Evolutionary conservation across 768 basidiomycete species (phyloP).

Genomic region (Pholiota conissans): DNA sequence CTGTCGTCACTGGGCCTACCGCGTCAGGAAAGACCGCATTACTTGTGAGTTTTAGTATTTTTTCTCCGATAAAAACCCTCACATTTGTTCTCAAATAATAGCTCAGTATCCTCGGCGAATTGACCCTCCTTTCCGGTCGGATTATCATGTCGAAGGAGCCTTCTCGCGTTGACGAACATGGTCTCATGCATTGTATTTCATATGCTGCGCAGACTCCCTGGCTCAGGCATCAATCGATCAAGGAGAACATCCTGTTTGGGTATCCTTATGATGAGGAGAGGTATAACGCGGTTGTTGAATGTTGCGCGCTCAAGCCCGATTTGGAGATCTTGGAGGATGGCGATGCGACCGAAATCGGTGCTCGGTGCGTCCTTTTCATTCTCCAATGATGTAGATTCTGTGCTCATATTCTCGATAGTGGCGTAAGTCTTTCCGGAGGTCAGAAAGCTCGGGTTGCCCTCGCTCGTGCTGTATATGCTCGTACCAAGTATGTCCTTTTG

Average conservation of each 20-base stretch:
- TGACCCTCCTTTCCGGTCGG: conserved; percentile 51
- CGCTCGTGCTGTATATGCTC: conserved; percentile 79
- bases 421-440: conserved; percentile 77
- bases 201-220: conserved; percentile 76
- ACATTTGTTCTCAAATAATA: too few species aligned
- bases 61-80: too few species aligned
- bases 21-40: conserved; percentile 84
- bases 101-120: conserved; percentile 63
- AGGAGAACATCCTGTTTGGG: conserved; percentile 81
- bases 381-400: background rate
- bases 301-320: conserved; percentile 82
- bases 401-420: conserved; percentile 34
- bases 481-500: conserved; percentile 67
- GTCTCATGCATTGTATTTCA: conserved; percentile 62
- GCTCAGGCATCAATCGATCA: conserved; percentile 72
- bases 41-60: conserved; percentile 42
- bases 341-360: conserved; percentile 82
- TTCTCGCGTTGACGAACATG: conserved; percentile 57
- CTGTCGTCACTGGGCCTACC: conserved; percentile 76
- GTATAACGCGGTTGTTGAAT: conserved; percentile 76
- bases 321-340: conserved; percentile 85
- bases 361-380: conserved; percentile 36
- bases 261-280: conserved; percentile 69
- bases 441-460: conserved; percentile 86
- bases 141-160: conserved; percentile 70